These are phyloP conservation scores for Apostasia shenzhenica DNA, from an alignment of 106 monocot species.

Conservation along the genomic window DNA sequence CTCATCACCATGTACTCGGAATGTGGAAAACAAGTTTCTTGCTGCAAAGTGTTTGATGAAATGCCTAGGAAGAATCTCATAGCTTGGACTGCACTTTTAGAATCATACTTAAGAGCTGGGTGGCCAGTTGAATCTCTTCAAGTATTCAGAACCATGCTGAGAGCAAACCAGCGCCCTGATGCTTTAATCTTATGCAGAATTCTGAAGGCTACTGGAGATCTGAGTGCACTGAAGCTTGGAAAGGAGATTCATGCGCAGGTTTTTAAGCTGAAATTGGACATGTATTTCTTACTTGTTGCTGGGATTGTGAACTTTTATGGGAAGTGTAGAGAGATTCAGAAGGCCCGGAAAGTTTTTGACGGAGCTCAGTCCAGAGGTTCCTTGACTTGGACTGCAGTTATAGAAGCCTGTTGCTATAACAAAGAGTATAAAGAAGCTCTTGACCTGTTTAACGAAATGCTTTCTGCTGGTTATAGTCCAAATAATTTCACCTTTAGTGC, in stretches of 20 bases:
- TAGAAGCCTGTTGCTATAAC: constrained; percentile 46
- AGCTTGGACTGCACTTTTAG: constrained; percentile 84
- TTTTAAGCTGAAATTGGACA: constrained; percentile 34
- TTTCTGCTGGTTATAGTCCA: constrained; percentile 42
- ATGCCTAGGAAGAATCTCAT: constrained; percentile 61
- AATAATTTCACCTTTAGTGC: constrained; percentile 65
- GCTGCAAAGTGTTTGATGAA: constrained; percentile 50
- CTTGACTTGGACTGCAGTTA: constrained; percentile 43
- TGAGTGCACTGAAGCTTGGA: constrained; percentile 47
- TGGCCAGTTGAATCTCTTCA: constrained; percentile 30
- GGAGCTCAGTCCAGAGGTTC: constrained; percentile 29
- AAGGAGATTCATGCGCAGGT: constrained; percentile 72
- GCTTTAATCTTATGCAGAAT: constrained; percentile 47
- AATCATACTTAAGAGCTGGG: constrained; percentile 59
- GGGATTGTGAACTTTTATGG: constrained; percentile 50
- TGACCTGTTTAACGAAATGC: constrained; percentile 35
- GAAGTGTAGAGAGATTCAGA: constrained; percentile 36
- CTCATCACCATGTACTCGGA: constrained; percentile 67
- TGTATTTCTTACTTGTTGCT: constrained; percentile 20
- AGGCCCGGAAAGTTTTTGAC: constrained; percentile 30
- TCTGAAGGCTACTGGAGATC: constrained; percentile 34
- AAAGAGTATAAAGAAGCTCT: constrained; percentile 33
- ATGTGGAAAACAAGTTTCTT: constrained; percentile 43
- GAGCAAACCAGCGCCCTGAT: constrained; percentile 41
- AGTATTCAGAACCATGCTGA: constrained; percentile 57